Conservation (phyloP, 805 yeast genomes). For the Candida vartiovaarae region DNA sequence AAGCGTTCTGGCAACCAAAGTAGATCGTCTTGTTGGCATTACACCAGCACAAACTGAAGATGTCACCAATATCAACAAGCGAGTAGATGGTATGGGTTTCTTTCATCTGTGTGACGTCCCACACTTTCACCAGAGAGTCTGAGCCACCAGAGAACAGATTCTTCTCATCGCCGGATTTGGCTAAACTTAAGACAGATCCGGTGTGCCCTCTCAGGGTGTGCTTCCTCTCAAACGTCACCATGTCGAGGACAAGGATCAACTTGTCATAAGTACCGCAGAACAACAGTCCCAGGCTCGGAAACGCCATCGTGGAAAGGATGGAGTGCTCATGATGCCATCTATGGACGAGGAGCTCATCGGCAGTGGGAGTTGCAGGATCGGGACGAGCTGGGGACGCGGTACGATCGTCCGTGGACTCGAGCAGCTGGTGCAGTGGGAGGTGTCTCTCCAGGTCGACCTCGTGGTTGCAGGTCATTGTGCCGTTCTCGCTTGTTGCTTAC, state of each 20-base stretch:
- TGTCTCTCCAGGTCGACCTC: constrained; percentile 11
- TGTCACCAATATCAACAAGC: constrained; percentile 85
- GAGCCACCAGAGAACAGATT: constrained; percentile 79
- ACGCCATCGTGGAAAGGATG: constrained; percentile 62
- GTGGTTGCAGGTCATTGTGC: too few relatives aligned
- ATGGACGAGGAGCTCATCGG: constrained; percentile 38
- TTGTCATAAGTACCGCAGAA: constrained; percentile 93
- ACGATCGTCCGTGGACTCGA: neutral
- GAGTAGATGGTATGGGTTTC: constrained; percentile 75
- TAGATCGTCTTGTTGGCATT: constrained; percentile 53
- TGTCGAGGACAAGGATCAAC: constrained; percentile 62
- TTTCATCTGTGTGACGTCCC: constrained; percentile 50
- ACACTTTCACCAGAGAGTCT: constrained; percentile 82
- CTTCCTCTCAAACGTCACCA: constrained; percentile 52
- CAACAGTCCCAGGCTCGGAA: constrained; percentile 48
- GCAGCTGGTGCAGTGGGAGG: constrained; percentile 1
- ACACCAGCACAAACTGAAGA: constrained; percentile 75
- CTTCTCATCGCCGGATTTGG: constrained; percentile 44
- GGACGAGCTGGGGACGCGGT: neutral
- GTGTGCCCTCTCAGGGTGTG: constrained; percentile 52
- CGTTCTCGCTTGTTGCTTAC: neutral
- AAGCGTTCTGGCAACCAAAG: constrained; percentile 90
- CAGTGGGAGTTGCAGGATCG: neutral
- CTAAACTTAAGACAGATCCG: constrained; percentile 69
- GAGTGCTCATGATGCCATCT: constrained; percentile 72